Evolutionary conservation across 169 alveolate species (phyloP), one percentile per base, ranked within the genome.

Genomic region (Plasmodium ovale): DNA sequence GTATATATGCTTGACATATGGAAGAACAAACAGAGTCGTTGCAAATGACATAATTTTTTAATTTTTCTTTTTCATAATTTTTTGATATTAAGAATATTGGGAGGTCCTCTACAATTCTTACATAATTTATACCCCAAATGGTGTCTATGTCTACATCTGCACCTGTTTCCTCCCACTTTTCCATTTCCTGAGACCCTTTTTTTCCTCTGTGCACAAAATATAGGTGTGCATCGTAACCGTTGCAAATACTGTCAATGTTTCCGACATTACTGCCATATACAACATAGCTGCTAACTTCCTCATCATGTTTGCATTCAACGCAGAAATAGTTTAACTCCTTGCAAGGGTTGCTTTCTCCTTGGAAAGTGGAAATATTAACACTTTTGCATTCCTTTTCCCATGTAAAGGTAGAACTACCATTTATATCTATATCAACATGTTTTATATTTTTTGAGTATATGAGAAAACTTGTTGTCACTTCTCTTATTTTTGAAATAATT

Each of bases 81-180:
- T 54, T 47, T 19, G 65, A 19, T 62, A 29, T 77, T 62, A 77
- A 42, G 29, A 42, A 47, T 53, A 77, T 60, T 27, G 88, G 74
- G n/a, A 47, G 23, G 39, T 53, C 25, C n/a, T 47, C 69, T 7
- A 62, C 19, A 25, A 53, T 6, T 6, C 62, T 64, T 60, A 60
- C 35, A 54, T n/a, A 25, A 67, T n/a, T 19, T 35, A 51, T 53
- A 51, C 56, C 21, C 39, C 29, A 25, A 35, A 21, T 19, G 31
- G 6, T 16, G 25, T 29, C 47, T 47, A 12, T 29, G 4, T 16
- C 35, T 7, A 31, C 23, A 21, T 37, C 27, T 29, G 25, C 44
- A 23, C 12, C n/a, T 4, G 21, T 70, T n/a, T 47, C 59, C 51
- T 56, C n/a, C 39, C 42, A 42, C 16, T 77, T 47, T 60, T 77